Conservation (phyloP, 331 rosid genomes). For the Acacia pycnantha region DNA sequence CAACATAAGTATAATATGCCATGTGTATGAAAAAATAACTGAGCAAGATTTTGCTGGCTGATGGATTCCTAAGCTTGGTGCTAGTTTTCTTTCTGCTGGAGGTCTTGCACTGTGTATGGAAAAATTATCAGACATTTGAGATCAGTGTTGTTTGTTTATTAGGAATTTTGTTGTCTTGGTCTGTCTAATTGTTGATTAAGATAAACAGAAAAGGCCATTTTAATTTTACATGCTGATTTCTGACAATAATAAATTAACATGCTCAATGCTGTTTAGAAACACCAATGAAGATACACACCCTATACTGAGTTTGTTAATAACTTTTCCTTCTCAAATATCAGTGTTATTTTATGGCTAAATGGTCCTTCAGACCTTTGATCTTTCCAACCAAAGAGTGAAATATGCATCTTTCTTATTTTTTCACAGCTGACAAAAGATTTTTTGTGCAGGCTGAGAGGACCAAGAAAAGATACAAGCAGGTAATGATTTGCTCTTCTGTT, state of each 20-base stretch:
- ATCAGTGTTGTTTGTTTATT: neutral
- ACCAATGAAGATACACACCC: neutral
- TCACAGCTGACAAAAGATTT: conserved; percentile 18
- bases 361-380: conserved; percentile 5
- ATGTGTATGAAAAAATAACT: neutral
- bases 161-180: neutral
- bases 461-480: conserved; percentile 84
- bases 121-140: neutral
- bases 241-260: neutral
- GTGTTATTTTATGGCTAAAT: neutral
- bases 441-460: conserved; percentile 64
- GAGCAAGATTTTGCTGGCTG: neutral
- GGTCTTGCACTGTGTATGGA: neutral
- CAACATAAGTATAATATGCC: conserved; percentile 1
- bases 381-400: conserved; percentile 1
- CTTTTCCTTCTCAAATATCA: neutral
- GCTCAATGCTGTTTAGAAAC: neutral
- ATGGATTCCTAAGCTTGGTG: neutral
- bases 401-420: neutral
- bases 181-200: neutral
- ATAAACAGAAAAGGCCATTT: neutral
- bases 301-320: neutral
- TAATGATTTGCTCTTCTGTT: conserved; percentile 33
- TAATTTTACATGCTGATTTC: neutral
- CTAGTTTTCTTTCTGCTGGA: neutral